phyloP scores from a whole-genome alignment of 331 rosid genomes.

The Pyracantha coccinea region DNA sequence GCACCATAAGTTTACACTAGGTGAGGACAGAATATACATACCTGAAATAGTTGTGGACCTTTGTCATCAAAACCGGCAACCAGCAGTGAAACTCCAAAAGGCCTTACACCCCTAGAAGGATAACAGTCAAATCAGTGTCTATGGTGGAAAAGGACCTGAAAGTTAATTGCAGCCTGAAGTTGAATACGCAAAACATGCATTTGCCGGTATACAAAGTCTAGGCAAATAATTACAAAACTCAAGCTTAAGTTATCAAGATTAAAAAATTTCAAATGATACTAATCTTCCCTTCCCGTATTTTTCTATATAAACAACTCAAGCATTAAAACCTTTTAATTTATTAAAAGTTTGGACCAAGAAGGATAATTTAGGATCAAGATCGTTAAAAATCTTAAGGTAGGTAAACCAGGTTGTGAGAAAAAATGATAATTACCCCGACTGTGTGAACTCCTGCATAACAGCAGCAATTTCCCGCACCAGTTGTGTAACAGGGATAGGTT shows the following conservation, averaged over 20 bases:
- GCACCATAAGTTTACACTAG: background rate
- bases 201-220: background rate
- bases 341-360: background rate
- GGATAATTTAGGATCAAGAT: background rate
- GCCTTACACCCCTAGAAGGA: conserved; percentile 71
- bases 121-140: background rate
- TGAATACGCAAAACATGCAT: background rate
- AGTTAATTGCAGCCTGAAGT: background rate
- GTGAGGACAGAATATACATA: conserved; percentile 7
- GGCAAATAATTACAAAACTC: too few relatives aligned
- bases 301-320: background rate
- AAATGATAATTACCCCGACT: conserved; percentile 59
- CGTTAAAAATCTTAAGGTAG: background rate
- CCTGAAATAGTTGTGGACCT: conserved; percentile 89
- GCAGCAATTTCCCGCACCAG: conserved; percentile 95
- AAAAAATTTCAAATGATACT: background rate
- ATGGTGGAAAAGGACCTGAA: background rate
- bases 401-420: background rate
- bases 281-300: background rate
- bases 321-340: background rate
- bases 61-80: conserved; percentile 90
- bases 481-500: conserved; percentile 85
- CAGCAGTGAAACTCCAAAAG: conserved; percentile 82
- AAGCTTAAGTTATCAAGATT: background rate
- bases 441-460: conserved; percentile 96